Conservation (phyloP, 2,329 filamentous ascomycete genomes). For the Aureobasidium musti region DNA sequence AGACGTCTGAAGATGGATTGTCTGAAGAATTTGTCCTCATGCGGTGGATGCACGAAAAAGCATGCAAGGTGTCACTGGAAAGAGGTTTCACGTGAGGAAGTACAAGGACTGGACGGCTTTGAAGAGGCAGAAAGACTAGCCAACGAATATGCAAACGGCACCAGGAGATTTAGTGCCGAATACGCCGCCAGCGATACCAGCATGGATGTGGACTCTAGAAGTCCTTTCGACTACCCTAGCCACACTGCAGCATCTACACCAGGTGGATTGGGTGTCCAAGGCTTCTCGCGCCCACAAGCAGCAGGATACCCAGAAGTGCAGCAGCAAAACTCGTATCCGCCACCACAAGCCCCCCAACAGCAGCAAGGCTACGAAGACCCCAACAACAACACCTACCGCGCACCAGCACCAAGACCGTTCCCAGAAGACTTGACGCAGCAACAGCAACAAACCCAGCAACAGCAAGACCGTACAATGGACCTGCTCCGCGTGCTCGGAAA, state of each 20-base stretch:
- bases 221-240: not conserved
- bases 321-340: not conserved
- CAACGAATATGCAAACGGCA: not conserved
- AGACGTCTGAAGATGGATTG: constrained; percentile 78
- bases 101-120: constrained; percentile 40
- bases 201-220: constrained; percentile 4
- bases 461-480: constrained; percentile 26
- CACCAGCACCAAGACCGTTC: not conserved
- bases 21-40: constrained; percentile 82
- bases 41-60: constrained; percentile 84
- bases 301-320: not conserved
- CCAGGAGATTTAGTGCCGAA: constrained; percentile 31
- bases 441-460: constrained; percentile 4
- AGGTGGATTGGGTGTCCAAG: not conserved
- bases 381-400: not conserved
- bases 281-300: not conserved
- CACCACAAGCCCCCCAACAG: not conserved
- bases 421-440: constrained; percentile 8
- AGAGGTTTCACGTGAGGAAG: constrained; percentile 73
- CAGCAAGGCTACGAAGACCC: not conserved
- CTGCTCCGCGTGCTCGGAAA: constrained; percentile 14
- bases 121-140: constrained; percentile 25
- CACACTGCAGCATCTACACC: constrained; percentile 1
- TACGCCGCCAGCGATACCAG: not conserved
- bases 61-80: constrained; percentile 88